Percentiles rank a stretch among this genome's conserved stretches.
phyloP scores from a whole-genome alignment of 2,329 filamentous ascomycete genomes.

The Hypoxylon sp. region DNA sequence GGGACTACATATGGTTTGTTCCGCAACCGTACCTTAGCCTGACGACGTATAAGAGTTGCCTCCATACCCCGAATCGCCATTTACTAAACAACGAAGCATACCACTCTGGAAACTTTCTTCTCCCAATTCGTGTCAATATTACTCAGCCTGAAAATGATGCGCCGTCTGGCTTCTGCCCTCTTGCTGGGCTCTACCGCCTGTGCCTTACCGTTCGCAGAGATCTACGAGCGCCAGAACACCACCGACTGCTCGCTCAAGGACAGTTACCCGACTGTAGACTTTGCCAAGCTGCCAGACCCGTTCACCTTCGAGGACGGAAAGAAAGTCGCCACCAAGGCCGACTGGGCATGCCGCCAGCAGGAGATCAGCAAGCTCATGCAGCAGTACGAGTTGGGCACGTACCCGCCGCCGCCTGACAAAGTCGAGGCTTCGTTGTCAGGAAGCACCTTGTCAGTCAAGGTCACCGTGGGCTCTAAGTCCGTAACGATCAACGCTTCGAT shows the following conservation, averaged over 20 bases:
- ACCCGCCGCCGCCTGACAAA: slow-evolving; percentile 62
- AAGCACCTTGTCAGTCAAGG: slow-evolving; percentile 61
- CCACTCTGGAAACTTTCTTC: slow-evolving; percentile 8
- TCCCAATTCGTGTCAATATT: slow-evolving; percentile 5
- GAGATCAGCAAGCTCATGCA: slow-evolving; percentile 66
- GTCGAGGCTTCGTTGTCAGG: slow-evolving; percentile 63
- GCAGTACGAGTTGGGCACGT: slow-evolving; percentile 66
- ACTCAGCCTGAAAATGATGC: slow-evolving; percentile 48
- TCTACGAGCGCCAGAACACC: slow-evolving; percentile 57
- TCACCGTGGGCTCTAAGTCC: slow-evolving; percentile 62
- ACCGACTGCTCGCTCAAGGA: slow-evolving; percentile 55
- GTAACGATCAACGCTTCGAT: slow-evolving; percentile 63
- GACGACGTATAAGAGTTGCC: slow-evolving; percentile 35
- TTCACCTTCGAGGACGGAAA: slow-evolving; percentile 62
- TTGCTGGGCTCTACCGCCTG: slow-evolving; percentile 56
- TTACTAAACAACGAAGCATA: slow-evolving; percentile 29
- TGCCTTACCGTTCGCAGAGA: slow-evolving; percentile 52
- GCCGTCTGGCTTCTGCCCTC: slow-evolving; percentile 48
- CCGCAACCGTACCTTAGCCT: not conserved
- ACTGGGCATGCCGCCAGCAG: slow-evolving; percentile 64
- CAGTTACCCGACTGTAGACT: slow-evolving; percentile 57
- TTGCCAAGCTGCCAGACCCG: slow-evolving; percentile 62
- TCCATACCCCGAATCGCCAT: slow-evolving; percentile 20
- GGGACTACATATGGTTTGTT: not conserved
- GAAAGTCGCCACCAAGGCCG: slow-evolving; percentile 61